A percentile compares a stretch with the other conserved stretches of the same genome.
phyloP scores from a whole-genome alignment of 129 eudicot species.

The Flaveria sonorensis region DNA sequence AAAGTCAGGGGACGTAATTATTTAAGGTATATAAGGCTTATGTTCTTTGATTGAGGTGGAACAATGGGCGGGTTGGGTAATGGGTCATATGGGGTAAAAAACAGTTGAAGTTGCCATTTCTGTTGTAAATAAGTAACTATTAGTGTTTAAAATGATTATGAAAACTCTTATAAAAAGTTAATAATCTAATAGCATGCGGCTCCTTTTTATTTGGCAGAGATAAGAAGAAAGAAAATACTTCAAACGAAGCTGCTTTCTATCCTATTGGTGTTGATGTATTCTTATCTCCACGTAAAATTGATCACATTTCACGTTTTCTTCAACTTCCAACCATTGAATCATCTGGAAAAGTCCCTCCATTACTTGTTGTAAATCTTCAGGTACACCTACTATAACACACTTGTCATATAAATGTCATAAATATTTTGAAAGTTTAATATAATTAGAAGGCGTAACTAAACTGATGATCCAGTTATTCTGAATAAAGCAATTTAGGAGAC shows the following conservation, averaged over 20 bases:
- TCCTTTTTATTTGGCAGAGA: constrained; percentile 57
- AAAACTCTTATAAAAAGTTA: neutral
- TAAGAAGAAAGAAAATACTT: constrained; percentile 81
- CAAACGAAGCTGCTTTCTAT: constrained; percentile 67
- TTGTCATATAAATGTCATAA: constrained; percentile 8
- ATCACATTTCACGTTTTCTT: constrained; percentile 82
- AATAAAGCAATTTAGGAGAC: neutral
- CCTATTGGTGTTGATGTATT: constrained; percentile 90
- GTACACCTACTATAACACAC: constrained; percentile 35
- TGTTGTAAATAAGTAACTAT: neutral
- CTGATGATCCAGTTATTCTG: neutral
- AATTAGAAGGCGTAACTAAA: neutral
- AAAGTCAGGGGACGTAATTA: constrained; percentile 77
- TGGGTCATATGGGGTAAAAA: neutral
- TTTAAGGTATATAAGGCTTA: constrained; percentile 47
- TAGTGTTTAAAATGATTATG: neutral
- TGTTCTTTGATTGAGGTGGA: neutral
- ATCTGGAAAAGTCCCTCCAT: constrained; percentile 61
- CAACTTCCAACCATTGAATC: constrained; percentile 74
- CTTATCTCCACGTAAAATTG: constrained; percentile 77
- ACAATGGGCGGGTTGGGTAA: neutral
- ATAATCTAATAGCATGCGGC: constrained; percentile 3
- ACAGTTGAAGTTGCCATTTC: neutral
- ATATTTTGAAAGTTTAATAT: neutral
- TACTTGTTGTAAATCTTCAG: constrained; percentile 96